phyloP scores from a whole-genome alignment of 2,329 filamentous ascomycete species.

The Rachicladosporium sp. region DNA sequence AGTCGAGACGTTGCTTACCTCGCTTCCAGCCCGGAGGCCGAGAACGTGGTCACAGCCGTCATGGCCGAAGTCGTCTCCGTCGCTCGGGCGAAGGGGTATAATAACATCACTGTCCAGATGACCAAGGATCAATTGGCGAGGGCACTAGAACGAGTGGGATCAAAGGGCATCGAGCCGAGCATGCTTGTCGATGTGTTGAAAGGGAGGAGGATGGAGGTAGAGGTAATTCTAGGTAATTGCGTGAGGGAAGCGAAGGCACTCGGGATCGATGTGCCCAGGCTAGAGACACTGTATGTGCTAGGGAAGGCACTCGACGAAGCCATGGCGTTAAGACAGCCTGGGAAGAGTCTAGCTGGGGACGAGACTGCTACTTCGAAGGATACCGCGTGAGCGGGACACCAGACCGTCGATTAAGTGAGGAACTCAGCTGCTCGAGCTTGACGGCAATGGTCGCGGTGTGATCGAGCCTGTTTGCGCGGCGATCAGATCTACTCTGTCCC shows the following conservation, averaged over 20 bases:
- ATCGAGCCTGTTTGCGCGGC: no score
- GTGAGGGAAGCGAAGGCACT: constrained; percentile 30
- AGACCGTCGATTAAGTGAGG: no score
- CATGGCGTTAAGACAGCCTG: constrained; percentile 15
- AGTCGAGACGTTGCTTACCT: constrained; percentile 42
- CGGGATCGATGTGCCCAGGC: constrained; percentile 28
- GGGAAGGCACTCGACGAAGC: constrained; percentile 30
- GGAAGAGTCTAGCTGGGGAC: constrained; percentile 11
- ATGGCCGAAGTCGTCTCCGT: constrained; percentile 36
- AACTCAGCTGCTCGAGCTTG: no score
- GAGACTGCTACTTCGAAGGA: constrained; percentile 2
- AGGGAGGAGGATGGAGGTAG: constrained; percentile 35
- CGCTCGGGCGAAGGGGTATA: constrained; percentile 30
- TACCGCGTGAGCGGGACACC: no score
- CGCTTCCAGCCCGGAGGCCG: constrained; percentile 25
- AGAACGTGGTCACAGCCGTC: constrained; percentile 26
- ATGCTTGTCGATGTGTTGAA: constrained; percentile 38
- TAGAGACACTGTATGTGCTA: constrained; percentile 35
- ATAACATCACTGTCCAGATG: constrained; percentile 22
- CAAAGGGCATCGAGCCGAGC: constrained; percentile 34
- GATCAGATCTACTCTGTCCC: no score
- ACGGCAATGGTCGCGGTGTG: no score
- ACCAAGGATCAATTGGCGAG: constrained; percentile 16
- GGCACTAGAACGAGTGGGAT: constrained; percentile 20
- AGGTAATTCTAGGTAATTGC: constrained; percentile 38